Conservation (phyloP, 78 protist species). For the Dictyostelium brefeldianum region DNA sequence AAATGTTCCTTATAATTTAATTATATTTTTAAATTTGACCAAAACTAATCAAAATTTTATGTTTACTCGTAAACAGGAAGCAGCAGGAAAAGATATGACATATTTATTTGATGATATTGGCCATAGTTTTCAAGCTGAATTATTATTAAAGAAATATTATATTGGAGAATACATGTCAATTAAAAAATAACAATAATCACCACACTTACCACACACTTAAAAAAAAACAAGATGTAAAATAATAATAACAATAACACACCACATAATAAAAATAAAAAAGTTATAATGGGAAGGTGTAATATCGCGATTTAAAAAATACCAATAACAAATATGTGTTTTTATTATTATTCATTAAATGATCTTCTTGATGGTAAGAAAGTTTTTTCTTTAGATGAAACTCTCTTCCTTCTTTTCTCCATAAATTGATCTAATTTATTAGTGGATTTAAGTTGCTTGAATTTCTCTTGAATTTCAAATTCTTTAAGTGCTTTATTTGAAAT, state of each 20-base stretch:
- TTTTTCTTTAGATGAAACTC: constrained; percentile 23
- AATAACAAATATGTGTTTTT: no score
- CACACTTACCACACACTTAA: not conserved
- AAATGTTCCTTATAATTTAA: no score
- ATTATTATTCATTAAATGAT: not conserved
- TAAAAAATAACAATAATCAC: no score
- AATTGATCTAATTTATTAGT: constrained; percentile 33
- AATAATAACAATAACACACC: no score
- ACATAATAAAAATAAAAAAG: no score
- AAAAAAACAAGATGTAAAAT: no score
- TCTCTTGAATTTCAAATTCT: constrained; percentile 61
- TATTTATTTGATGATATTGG: constrained; percentile 61
- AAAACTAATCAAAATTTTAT: not conserved
- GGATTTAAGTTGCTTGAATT: constrained; percentile 50
- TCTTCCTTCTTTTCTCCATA: constrained; percentile 66
- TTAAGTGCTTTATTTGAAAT: constrained; percentile 12
- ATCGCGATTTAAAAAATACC: no score
- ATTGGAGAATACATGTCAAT: constrained; percentile 14
- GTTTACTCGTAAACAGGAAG: not conserved
- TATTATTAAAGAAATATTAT: constrained; percentile 23
- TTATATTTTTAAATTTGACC: not conserved
- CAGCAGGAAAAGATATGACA: constrained; percentile 66
- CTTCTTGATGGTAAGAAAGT: constrained; percentile 33
- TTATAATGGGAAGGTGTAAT: no score
- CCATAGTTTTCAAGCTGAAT: constrained; percentile 31